These are phyloP conservation scores for Helianthus annuus DNA, from an alignment of 129 eudicot genomes.

Conservation along the genomic window HanXRQr2.0-SUNRISE NC_035439.2:80742209-80742708, in stretches of 20 bases:
- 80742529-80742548: constrained; percentile 30
- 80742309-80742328: constrained; percentile 52
- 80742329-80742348: constrained; percentile 66
- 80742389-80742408: constrained; percentile 55
- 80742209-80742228: constrained; percentile 51
- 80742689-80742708: background rate
- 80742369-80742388: constrained; percentile 55
- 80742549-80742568: background rate
- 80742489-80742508: constrained; percentile 65
- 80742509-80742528: constrained; percentile 43
- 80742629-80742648: background rate
- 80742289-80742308: background rate
- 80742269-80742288: background rate
- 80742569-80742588: too few relatives aligned
- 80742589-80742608: too few relatives aligned
- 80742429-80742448: constrained; percentile 71
- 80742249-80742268: background rate
- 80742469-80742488: constrained; percentile 38
- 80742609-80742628: background rate
- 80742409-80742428: constrained; percentile 66
- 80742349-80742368: constrained; percentile 63
- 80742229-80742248: constrained; percentile 12
- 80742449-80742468: constrained; percentile 52
- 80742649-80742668: too few relatives aligned
- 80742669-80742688: too few relatives aligned